Percentiles rank a stretch among this genome's conserved stretches.
phyloP scores from a whole-genome alignment of 805 yeast species.

The Monosporozyma aerobia region DNA sequence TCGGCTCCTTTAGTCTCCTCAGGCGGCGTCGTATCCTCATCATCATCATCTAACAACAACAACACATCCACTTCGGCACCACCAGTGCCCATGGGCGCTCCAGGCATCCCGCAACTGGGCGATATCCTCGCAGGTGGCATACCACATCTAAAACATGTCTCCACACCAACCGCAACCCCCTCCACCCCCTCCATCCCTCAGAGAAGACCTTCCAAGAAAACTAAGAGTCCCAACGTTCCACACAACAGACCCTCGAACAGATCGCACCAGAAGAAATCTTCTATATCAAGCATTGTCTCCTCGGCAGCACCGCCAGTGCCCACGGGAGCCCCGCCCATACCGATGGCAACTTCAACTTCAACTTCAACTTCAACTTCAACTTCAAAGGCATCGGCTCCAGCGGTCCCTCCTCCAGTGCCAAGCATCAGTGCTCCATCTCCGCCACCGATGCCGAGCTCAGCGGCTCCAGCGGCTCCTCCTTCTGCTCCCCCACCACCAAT shows the following conservation, averaged over 20 bases:
- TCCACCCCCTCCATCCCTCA: slow-evolving; percentile 12
- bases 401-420: slow-evolving; percentile 19
- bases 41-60: slow-evolving; percentile 15
- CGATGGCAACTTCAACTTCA: not conserved
- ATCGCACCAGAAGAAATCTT: slow-evolving; percentile 8
- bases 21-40: slow-evolving; percentile 17
- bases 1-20: slow-evolving; percentile 48
- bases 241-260: slow-evolving; percentile 13
- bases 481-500: slow-evolving; percentile 7
- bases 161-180: slow-evolving; percentile 8
- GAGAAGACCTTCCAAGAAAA: slow-evolving; percentile 6
- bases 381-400: slow-evolving; percentile 10
- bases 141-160: slow-evolving; percentile 54
- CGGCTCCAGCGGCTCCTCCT: slow-evolving; percentile 15
- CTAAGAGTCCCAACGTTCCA: slow-evolving; percentile 15
- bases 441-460: slow-evolving; percentile 8
- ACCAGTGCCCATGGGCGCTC: slow-evolving; percentile 4
- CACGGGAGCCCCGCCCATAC: slow-evolving; percentile 16
- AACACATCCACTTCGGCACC: not conserved
- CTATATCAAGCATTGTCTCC: slow-evolving; percentile 11
- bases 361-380: too few species aligned
- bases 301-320: slow-evolving; percentile 13
- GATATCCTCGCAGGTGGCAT: slow-evolving; percentile 56
- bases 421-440: slow-evolving; percentile 36
- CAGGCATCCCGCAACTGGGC: slow-evolving; percentile 27